These are phyloP conservation scores for Wickerhamiella bombiphila DNA, from an alignment of 805 yeast genomes.

Conservation along the genomic window DNA sequence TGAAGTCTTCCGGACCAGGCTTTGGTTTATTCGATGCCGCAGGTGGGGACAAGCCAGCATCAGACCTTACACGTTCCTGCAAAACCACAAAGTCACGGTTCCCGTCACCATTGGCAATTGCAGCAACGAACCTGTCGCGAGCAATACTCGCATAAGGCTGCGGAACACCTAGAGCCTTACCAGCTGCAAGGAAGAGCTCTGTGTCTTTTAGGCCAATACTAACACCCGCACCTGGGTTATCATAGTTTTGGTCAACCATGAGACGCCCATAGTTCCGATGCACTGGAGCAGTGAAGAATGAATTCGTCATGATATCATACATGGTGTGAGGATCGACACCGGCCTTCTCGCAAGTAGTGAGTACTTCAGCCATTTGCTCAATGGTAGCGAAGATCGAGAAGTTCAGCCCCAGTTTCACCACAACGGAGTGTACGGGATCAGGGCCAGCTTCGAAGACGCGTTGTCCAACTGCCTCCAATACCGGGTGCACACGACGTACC, in stretches of 20 bases:
- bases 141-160: not conserved
- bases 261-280: not conserved
- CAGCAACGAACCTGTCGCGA: not conserved
- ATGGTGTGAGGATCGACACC: not conserved
- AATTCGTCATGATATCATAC: not conserved
- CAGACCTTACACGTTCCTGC: not conserved
- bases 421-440: not conserved
- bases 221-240: not conserved
- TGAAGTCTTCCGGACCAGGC: no score
- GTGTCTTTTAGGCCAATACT: not conserved
- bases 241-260: slow-evolving; percentile 1
- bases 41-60: slow-evolving; percentile 1
- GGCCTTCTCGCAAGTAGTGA: not conserved
- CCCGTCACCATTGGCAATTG: slow-evolving; percentile 1
- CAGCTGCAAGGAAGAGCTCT: not conserved
- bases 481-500: not conserved
- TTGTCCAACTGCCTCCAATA: not conserved
- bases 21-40: no score
- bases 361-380: slow-evolving; percentile 1
- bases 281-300: not conserved
- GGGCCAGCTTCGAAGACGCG: not conserved
- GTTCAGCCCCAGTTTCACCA: not conserved
- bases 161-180: not conserved
- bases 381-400: not conserved
- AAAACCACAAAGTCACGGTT: not conserved